These are phyloP conservation scores for Taphrina wiesneri DNA, from an alignment of 1,139 yeast species.

Conservation along the genomic window DNA sequence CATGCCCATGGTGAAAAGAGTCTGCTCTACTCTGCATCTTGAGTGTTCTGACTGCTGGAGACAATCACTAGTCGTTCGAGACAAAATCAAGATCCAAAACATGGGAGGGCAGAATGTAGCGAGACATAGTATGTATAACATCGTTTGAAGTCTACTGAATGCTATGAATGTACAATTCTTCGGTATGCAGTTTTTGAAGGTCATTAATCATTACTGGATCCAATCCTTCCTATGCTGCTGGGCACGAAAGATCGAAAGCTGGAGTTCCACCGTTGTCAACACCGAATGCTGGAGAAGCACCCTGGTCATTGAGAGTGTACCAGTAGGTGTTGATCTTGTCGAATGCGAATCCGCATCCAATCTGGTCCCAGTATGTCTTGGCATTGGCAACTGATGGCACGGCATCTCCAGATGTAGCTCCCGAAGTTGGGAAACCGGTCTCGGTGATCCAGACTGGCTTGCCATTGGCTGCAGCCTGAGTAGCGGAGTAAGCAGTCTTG, in stretches of 20 bases:
- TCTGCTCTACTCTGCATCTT: too few species aligned
- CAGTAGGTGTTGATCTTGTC: constrained; percentile 15
- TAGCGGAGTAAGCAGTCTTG: constrained; percentile 81
- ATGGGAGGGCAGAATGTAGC: neutral
- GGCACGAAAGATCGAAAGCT: constrained; percentile 11
- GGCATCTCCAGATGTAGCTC: constrained; percentile 58
- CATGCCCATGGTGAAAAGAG: too few species aligned
- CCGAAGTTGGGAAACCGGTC: constrained; percentile 96
- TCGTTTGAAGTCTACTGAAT: neutral
- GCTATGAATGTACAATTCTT: neutral
- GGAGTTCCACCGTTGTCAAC: constrained; percentile 12
- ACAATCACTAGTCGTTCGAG: too few species aligned
- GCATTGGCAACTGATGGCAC: constrained; percentile 11
- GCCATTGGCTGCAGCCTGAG: constrained; percentile 58
- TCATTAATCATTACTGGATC: neutral
- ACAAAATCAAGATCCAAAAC: too few species aligned
- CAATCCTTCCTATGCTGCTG: neutral
- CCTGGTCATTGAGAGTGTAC: constrained; percentile 13
- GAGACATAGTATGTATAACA: neutral
- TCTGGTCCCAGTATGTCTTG: constrained; percentile 15
- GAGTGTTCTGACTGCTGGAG: too few species aligned
- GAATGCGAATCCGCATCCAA: constrained; percentile 20
- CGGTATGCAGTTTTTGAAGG: too few species aligned
- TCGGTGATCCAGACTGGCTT: constrained; percentile 85
- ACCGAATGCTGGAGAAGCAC: constrained; percentile 16